Evolutionary conservation across 345 rosid genomes (phyloP).

Genomic region (Gossypium anomalum): DNA sequence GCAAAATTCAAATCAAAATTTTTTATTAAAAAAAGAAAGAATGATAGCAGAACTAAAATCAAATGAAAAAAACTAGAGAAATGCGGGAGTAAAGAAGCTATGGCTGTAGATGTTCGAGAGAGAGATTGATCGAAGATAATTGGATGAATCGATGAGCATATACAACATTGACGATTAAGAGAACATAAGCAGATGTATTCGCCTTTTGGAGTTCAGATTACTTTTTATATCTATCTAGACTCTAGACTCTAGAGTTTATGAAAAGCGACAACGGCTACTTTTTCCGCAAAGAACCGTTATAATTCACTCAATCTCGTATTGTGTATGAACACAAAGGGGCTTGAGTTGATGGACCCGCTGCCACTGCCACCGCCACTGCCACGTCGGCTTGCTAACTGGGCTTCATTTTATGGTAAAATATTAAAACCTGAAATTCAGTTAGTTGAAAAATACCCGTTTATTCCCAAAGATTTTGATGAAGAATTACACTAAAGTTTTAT

Average conservation of each 20-base stretch:
- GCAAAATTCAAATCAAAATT: background rate
- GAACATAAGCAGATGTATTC: background rate
- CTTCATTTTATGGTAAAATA: too few relatives aligned
- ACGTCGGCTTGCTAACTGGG: background rate
- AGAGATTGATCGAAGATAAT: background rate
- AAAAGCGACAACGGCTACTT: conserved; percentile 7
- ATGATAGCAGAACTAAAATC: background rate
- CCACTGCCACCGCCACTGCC: background rate
- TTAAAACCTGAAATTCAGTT: too few relatives aligned
- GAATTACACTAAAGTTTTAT: too few relatives aligned
- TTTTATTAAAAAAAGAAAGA: background rate
- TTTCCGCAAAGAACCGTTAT: background rate
- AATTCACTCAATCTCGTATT: background rate
- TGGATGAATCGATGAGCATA: background rate
- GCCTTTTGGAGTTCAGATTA: background rate
- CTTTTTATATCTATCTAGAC: too few relatives aligned
- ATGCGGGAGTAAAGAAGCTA: background rate
- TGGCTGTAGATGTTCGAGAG: background rate
- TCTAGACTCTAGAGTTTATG: background rate
- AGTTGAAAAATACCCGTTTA: too few relatives aligned
- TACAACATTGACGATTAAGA: background rate
- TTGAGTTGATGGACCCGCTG: background rate
- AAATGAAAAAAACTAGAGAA: background rate
- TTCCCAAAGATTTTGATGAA: too few relatives aligned
- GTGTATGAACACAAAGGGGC: background rate